These are phyloP conservation scores for Nicotiana benthamiana DNA, from an alignment of 257 asterid genomes.

Conservation along the genomic window DNA sequence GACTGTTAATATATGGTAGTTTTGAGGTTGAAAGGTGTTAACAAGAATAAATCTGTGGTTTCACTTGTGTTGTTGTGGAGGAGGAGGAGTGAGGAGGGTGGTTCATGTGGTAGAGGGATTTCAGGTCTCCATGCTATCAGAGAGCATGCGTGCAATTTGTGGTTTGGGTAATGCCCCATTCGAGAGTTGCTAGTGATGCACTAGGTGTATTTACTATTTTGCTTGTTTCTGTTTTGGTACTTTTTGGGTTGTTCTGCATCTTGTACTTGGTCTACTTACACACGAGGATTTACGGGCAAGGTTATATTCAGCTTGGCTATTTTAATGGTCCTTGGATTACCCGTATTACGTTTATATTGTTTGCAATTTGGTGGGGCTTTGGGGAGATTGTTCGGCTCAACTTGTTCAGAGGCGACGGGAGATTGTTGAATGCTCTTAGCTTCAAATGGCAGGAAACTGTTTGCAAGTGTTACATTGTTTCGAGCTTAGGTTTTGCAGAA, in stretches of 20 bases:
- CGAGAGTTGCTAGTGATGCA: slow-evolving; percentile 75
- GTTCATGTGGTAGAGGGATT: slow-evolving; percentile 16
- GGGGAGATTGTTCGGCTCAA: slow-evolving; percentile 64
- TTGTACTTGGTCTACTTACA: slow-evolving; percentile 52
- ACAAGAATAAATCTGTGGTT: not conserved
- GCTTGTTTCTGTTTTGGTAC: slow-evolving; percentile 55
- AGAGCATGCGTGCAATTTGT: slow-evolving; percentile 85
- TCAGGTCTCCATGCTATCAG: slow-evolving; percentile 55
- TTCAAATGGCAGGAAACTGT: slow-evolving; percentile 62
- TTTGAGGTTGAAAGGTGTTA: slow-evolving; percentile 21
- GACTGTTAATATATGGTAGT: slow-evolving; percentile 12
- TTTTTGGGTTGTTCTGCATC: slow-evolving; percentile 52
- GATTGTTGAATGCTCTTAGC: slow-evolving; percentile 45
- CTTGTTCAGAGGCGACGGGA: slow-evolving; percentile 46
- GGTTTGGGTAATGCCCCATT: slow-evolving; percentile 86
- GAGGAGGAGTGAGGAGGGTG: slow-evolving; percentile 13
- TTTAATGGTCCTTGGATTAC: slow-evolving; percentile 82
- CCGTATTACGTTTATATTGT: slow-evolving; percentile 40
- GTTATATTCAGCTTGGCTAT: slow-evolving; percentile 43
- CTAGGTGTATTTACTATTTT: slow-evolving; percentile 77
- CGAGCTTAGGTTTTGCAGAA: slow-evolving; percentile 81
- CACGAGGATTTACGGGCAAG: slow-evolving; percentile 38
- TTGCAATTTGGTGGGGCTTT: slow-evolving; percentile 65
- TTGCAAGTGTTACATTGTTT: slow-evolving; percentile 75
- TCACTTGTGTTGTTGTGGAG: slow-evolving; percentile 9